Conservation (phyloP, 192 early-diverging fungal species). For the Fimicolochytrium jonesii region DNA sequence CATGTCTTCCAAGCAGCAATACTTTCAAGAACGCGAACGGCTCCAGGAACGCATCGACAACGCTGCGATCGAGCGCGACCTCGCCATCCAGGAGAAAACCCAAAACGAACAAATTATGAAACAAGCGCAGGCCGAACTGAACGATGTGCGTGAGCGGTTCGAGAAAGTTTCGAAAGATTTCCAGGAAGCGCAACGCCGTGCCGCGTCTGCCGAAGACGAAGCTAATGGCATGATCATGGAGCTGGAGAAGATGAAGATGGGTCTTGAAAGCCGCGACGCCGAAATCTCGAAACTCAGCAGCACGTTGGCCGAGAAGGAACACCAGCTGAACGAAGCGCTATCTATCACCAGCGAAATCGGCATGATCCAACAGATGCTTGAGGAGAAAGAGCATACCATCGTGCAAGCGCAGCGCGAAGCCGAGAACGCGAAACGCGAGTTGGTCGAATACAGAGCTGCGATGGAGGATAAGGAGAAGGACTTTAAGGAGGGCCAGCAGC, state of each 20-base stretch:
- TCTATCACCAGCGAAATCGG: conserved; percentile 6
- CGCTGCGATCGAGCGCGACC: conserved; percentile 1
- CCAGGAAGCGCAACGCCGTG: conserved; percentile 4
- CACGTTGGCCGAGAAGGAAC: conserved; percentile 22
- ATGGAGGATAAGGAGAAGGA: conserved; percentile 16
- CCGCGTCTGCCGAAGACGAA: conserved; percentile 2
- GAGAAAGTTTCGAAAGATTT: conserved; percentile 5
- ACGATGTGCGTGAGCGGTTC: conserved; percentile 1
- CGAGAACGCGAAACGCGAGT: conserved; percentile 2
- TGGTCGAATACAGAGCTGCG: neutral
- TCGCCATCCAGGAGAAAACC: neutral
- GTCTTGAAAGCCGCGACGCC: conserved; percentile 15
- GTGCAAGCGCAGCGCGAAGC: conserved; percentile 10
- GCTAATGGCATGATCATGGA: neutral
- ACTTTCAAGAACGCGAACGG: conserved; percentile 36
- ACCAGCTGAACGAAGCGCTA: conserved; percentile 19
- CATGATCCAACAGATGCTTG: conserved; percentile 26
- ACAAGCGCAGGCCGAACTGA: conserved; percentile 4
- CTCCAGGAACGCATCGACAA: conserved; percentile 40
- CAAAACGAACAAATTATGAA: conserved; percentile 2
- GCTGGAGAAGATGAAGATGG: conserved; percentile 16
- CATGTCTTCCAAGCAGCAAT: conserved; percentile 30
- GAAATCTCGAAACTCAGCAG: conserved; percentile 5
- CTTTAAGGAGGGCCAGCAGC: conserved; percentile 14
- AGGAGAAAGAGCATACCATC: conserved; percentile 23